Evolutionary conservation across 2,329 filamentous ascomycete species (phyloP), one percentile per base, ranked within the genome.

Genomic region (Elsinoe fawcettii): DNA sequence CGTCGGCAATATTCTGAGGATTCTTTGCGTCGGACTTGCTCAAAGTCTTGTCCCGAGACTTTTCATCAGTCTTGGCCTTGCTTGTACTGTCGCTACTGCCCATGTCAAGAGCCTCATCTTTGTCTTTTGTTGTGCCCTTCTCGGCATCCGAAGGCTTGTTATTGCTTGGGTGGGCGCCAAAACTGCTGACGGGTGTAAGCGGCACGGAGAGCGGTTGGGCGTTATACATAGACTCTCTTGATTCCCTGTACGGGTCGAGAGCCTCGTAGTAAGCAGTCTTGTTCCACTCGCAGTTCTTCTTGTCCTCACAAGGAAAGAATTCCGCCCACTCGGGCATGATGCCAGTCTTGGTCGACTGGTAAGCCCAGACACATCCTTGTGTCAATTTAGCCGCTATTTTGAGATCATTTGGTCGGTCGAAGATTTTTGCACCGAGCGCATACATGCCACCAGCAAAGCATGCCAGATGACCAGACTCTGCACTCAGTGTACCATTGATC

Each of bases 381-480:
- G 77, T 77, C 5, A 82, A 66, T 58, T 76, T 77, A 7, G 71
- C 65, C 8, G 75, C 80, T 11, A 78, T 67, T 5, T 74, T 70
- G n/a, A 80, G 66, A 34, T 82, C 76, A 4, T 73, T 70, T 0
- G 73, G 71, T 11, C 74, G 70, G 22, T 75, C 70, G 64, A 81
- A 81, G n/a, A 81, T 69, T 54, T 74, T 74, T 6, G 77, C 75
- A 2, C 73, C 79, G 16, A 81, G 68, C 22, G 73, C 77, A 32
- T 81, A 74, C 77, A 81, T 81, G 11, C 78, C 80, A 12, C 79
- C 80, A 0, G 74, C 70, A 60, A 80, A 82, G 61, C 80, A 82
- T 3, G 74, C 70, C 6, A 80, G 71, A 65, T 82, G 78, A 58
- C 79, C 76, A 16, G 69, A 72, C 59, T 76, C 70, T 0, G 77